Evolutionary conservation across 2,329 filamentous ascomycete species (phyloP), one percentile per base, ranked within the genome.

Genomic region (Celoporthe dispersa): DNA sequence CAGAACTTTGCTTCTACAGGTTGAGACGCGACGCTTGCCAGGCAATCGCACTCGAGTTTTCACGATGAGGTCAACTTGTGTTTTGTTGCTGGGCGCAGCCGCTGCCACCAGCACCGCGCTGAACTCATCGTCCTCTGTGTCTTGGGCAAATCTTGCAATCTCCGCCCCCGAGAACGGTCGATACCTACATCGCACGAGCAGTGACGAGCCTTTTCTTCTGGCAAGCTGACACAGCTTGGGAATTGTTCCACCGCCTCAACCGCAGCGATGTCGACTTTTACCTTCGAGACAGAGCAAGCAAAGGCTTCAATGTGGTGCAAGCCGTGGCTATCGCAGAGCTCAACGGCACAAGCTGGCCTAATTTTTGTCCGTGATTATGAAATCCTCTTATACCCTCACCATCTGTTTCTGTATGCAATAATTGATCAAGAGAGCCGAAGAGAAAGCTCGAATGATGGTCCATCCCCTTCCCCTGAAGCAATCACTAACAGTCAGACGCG

Each of bases 201-300:
- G 8, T 25, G 67, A 35, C 28, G 60, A 68, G 35, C 59, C 67
- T 19, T 19, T 68, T 64, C 67, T 64, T 68, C n/a, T 68, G 67
- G 67, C 60, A 64, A 44, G 67, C 67, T 8, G 67, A 68, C 33
- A 68, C 67, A 3, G 61, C 60, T 9, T 68, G 67, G 67, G 44
- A 55, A 44, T 8, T 68, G 5, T 68, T 68, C 16, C 67, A 68
- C 19, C 67, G 67, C 1, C 60, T 68, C n/a, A 68, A 68, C 37
- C 48, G 28, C 16, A 68, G 48, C 31, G 67, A 68, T 31, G 33
- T 31, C 37, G 67, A 68, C 3, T 57, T 44, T 7, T 68, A 64
- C 28, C 60, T 68, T 12, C 35, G 9, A 33, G 67, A 68, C 60
- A 28, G 67, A 57, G 67, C 67, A 19, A 64, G 60, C 53, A 68